These are phyloP conservation scores for Clavaria fumosa DNA, from an alignment of 768 basidiomycete genomes.

Conservation along the genomic window DNA sequence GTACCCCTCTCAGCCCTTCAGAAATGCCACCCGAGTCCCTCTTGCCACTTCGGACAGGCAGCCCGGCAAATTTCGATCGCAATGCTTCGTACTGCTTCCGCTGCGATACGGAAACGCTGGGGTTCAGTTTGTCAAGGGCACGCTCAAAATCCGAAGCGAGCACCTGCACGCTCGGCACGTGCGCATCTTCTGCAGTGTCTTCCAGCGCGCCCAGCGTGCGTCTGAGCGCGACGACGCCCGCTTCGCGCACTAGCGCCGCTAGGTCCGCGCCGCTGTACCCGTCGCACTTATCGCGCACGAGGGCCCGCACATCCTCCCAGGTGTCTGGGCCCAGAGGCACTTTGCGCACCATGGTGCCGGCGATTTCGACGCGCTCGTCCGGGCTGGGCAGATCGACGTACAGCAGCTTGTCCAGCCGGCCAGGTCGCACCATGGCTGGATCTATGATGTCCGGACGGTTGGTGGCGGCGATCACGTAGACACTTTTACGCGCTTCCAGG, in stretches of 20 bases:
- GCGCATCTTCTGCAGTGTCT: conserved; percentile 28
- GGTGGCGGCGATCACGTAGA: conserved; percentile 90
- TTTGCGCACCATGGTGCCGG: conserved; percentile 55
- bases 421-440: conserved; percentile 95
- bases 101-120: conserved; percentile 74
- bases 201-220: conserved; percentile 55
- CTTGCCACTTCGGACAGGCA: conserved; percentile 39
- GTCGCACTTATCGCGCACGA: conserved; percentile 53
- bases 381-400: conserved; percentile 79
- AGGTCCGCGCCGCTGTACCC: conserved; percentile 91
- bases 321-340: conserved; percentile 40
- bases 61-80: conserved; percentile 69
- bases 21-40: too few species aligned
- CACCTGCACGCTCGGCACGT: conserved; percentile 28
- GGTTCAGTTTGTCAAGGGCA: conserved; percentile 69
- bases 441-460: conserved; percentile 97
- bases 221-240: conserved; percentile 71
- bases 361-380: conserved; percentile 68
- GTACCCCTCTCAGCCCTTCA: too few species aligned
- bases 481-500: conserved; percentile 68
- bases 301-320: conserved; percentile 17
- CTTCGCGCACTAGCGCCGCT: conserved; percentile 76
- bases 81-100: conserved; percentile 70
- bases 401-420: conserved; percentile 83
- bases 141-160: conserved; percentile 48